Evolutionary conservation across 257 asterid genomes (phyloP).

Genomic region (Parsonsia alboflavescens): DNA sequence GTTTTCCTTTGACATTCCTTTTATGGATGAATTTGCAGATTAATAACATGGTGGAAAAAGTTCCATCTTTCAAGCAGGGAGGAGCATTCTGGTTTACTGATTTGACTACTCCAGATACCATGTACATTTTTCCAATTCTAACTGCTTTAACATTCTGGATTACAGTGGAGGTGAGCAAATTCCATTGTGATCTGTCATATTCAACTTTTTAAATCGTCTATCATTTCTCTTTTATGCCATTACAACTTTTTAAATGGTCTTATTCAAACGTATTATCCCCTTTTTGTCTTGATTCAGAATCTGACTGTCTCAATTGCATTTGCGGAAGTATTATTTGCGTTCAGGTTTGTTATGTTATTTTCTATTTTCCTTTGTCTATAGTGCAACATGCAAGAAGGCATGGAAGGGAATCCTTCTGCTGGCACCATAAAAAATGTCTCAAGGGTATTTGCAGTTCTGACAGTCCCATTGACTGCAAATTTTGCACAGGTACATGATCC

Average conservation of each 20-base stretch:
- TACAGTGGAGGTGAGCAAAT: conserved; percentile 72
- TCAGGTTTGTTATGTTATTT: background rate
- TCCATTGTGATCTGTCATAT: background rate
- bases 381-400: conserved; percentile 85
- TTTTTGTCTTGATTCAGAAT: background rate
- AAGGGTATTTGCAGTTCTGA: conserved; percentile 65
- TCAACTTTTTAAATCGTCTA: background rate
- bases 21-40: conserved; percentile 42
- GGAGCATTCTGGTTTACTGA: conserved; percentile 88
- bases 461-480: conserved; percentile 65
- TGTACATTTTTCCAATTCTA: conserved; percentile 73
- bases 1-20: conserved; percentile 3
- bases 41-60: conserved; percentile 69
- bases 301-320: background rate
- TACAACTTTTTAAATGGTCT: no score
- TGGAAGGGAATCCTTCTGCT: conserved; percentile 81
- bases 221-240: background rate
- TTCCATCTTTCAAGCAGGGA: conserved; percentile 90
- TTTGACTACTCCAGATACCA: conserved; percentile 79
- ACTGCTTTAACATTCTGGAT: conserved; percentile 89
- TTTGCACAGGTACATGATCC: conserved; percentile 60
- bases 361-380: conserved; percentile 20
- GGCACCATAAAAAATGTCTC: conserved; percentile 61
- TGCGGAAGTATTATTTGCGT: background rate
- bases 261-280: background rate